These are phyloP conservation scores for Fraxinus ornus DNA, from an alignment of 305 asterid genomes.

Conservation along the genomic window DNA sequence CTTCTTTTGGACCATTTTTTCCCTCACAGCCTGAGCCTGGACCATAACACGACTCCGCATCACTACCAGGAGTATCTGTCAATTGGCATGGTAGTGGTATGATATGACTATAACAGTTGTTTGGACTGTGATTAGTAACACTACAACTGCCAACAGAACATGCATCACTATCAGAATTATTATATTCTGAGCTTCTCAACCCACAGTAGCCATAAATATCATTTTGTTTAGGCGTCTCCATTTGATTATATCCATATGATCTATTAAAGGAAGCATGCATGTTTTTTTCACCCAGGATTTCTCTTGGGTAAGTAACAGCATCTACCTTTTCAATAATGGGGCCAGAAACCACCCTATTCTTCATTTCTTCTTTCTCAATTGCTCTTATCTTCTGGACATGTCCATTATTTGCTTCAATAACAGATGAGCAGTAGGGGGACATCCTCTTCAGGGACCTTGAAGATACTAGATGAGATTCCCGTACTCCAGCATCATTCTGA, in stretches of 20 bases:
- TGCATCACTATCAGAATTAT: slow-evolving; percentile 39
- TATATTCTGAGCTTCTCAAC: slow-evolving; percentile 27
- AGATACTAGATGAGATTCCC: slow-evolving; percentile 36
- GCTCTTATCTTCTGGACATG: slow-evolving; percentile 41
- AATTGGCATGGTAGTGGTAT: slow-evolving; percentile 34
- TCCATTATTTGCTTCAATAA: slow-evolving; percentile 41
- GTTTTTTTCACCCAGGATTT: slow-evolving; percentile 48
- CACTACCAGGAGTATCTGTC: slow-evolving; percentile 47
- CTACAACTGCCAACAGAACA: slow-evolving; percentile 66
- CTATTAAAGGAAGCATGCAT: slow-evolving; percentile 47
- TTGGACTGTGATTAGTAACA: slow-evolving; percentile 27
- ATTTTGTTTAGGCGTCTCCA: slow-evolving; percentile 32
- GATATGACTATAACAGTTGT: slow-evolving; percentile 14
- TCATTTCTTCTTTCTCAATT: slow-evolving; percentile 44
- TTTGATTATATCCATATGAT: slow-evolving; percentile 45
- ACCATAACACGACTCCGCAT: slow-evolving; percentile 61
- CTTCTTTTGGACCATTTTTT: slow-evolving; percentile 47
- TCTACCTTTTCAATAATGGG: slow-evolving; percentile 56
- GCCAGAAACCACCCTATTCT: slow-evolving; percentile 30
- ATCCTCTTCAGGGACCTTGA: slow-evolving; percentile 59
- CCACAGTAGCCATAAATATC: slow-evolving; percentile 37
- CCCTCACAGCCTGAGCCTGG: slow-evolving; percentile 44
- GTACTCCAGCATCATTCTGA: slow-evolving; percentile 26
- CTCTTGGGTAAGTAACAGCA: slow-evolving; percentile 62
- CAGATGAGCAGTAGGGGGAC: slow-evolving; percentile 43